Percentiles rank a stretch among this genome's conserved stretches.
Evolutionary conservation across 2,329 filamentous ascomycete genomes (phyloP).

Genomic region (Alternaria panax): DNA sequence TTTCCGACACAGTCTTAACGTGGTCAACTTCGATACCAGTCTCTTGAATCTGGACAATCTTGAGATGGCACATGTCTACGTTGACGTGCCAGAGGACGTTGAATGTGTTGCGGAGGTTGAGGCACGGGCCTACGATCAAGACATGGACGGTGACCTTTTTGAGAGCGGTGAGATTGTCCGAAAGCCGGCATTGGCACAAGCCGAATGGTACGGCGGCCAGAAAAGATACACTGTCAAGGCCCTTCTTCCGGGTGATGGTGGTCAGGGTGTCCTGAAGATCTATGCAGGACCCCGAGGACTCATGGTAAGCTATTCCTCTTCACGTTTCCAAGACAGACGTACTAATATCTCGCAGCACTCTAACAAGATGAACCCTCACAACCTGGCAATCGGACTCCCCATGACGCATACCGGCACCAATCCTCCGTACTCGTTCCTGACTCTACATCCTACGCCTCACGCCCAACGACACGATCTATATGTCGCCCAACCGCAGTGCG

Average conservation of each 20-base stretch:
- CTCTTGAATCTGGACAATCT: constrained; percentile 85
- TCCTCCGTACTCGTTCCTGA: constrained; percentile 90
- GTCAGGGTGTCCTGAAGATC: constrained; percentile 83
- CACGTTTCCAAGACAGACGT: not conserved
- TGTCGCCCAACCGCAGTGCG: constrained; percentile 93
- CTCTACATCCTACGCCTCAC: constrained; percentile 92
- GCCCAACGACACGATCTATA: constrained; percentile 98
- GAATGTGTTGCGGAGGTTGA: constrained; percentile 94
- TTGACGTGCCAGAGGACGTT: constrained; percentile 86
- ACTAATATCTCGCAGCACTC: constrained; percentile 67
- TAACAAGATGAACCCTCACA: constrained; percentile 94
- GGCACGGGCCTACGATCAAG: constrained; percentile 77
- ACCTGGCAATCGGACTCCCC: constrained; percentile 87
- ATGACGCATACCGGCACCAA: constrained; percentile 91
- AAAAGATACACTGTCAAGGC: constrained; percentile 96
- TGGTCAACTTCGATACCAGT: constrained; percentile 91
- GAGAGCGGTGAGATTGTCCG: constrained; percentile 87
- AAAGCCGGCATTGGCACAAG: constrained; percentile 88
- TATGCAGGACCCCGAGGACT: constrained; percentile 94
- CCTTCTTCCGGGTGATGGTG: constrained; percentile 88
- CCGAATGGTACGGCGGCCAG: constrained; percentile 85
- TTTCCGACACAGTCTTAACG: constrained; percentile 80
- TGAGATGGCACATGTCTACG: constrained; percentile 89
- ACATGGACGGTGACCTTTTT: constrained; percentile 89
- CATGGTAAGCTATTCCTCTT: constrained; percentile 64